These are phyloP conservation scores for Glarea lozoyensis DNA, from an alignment of 495 filamentous ascomycete species.

Conservation along the genomic window DNA sequence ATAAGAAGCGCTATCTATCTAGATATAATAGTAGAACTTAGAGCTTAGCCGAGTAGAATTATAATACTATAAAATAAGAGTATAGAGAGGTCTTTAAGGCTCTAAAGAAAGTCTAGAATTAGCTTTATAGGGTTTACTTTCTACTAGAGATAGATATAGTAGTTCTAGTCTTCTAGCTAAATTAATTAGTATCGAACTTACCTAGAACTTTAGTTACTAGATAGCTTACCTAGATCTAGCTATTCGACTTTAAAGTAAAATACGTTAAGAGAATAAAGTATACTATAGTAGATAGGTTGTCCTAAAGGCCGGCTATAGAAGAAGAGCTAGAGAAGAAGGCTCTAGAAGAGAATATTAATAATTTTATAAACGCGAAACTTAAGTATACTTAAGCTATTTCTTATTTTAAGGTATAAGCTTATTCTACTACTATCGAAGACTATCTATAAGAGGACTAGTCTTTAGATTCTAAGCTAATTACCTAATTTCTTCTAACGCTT, in stretches of 20 bases:
- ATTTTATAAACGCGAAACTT: background rate
- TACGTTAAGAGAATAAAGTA: background rate
- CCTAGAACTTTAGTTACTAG: slow-evolving; percentile 2
- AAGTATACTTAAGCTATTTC: background rate
- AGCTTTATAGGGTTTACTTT: slow-evolving; percentile 2
- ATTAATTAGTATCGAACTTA: background rate
- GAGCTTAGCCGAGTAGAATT: slow-evolving; percentile 1
- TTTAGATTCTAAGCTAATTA: background rate
- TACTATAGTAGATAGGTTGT: background rate
- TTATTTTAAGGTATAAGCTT: background rate
- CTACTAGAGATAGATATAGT: background rate
- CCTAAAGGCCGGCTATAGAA: background rate
- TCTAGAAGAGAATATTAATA: background rate
- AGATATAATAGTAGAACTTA: slow-evolving; percentile 1
- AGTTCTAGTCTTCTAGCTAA: background rate
- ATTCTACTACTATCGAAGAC: background rate
- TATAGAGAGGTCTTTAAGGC: slow-evolving; percentile 2
- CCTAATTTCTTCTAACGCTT: background rate
- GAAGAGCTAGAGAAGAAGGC: background rate
- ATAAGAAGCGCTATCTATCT: background rate
- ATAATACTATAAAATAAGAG: slow-evolving; percentile 4
- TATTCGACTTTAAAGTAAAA: slow-evolving; percentile 6
- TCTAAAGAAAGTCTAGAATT: background rate
- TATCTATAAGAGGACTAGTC: background rate
- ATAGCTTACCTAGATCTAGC: slow-evolving; percentile 2